These are phyloP conservation scores for Paramecium octaurelia DNA, from an alignment of 73 alveolate genomes.

Conservation along the genomic window DNA sequence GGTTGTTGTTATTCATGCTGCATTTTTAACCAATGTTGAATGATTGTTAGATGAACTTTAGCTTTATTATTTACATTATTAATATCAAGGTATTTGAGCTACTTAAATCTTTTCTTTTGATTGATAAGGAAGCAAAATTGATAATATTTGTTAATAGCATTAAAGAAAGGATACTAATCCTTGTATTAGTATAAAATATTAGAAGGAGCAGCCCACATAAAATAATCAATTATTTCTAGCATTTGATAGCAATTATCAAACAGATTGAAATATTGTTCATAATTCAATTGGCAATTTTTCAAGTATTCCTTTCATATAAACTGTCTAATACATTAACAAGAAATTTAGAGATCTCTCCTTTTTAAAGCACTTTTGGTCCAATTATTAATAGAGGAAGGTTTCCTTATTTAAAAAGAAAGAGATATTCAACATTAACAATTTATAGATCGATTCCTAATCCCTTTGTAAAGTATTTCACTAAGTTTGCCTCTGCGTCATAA, in stretches of 20 bases:
- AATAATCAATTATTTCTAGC: neutral
- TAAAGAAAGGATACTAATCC: neutral
- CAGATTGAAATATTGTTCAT: neutral
- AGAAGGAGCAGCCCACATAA: neutral
- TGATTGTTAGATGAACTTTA: neutral
- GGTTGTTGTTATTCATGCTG: neutral
- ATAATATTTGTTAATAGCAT: neutral
- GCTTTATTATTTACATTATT: neutral
- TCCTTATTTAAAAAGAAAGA: neutral
- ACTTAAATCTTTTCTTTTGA: neutral
- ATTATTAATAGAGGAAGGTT: neutral
- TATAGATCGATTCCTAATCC: neutral
- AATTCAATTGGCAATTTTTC: neutral
- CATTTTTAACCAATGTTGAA: constrained; percentile 1
- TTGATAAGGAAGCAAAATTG: neutral
- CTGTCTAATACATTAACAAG: neutral
- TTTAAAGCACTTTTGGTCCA: constrained; percentile 1
- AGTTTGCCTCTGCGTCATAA: neutral
- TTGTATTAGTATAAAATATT: neutral
- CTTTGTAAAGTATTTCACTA: neutral
- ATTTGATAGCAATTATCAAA: neutral
- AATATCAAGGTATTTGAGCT: neutral
- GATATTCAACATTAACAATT: neutral
- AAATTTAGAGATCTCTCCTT: constrained; percentile 2
- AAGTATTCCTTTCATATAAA: neutral